These are phyloP conservation scores for Psilocybe sp. DNA, from an alignment of 768 basidiomycete species.

Conservation along the genomic window DNA sequence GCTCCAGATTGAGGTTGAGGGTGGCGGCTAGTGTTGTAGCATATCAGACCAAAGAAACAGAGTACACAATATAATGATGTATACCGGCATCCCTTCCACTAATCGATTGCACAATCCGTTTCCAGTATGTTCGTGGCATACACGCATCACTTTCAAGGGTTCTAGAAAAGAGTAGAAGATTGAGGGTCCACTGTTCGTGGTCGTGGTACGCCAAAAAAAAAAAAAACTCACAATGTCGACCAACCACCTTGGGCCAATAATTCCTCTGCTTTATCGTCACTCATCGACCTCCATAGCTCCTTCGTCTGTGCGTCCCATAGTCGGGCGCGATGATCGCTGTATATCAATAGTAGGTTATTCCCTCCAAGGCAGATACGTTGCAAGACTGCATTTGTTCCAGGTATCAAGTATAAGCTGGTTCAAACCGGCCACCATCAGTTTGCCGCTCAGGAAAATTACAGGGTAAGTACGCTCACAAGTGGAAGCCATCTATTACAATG, in stretches of 20 bases:
- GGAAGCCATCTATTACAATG: constrained; percentile 69
- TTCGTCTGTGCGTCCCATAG: constrained; percentile 83
- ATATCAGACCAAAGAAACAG: background rate
- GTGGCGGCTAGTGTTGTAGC: constrained; percentile 38
- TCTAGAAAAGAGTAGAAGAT: constrained; percentile 12
- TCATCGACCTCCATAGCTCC: constrained; percentile 86
- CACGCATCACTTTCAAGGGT: constrained; percentile 14
- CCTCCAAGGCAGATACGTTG: constrained; percentile 59
- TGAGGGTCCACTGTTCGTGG: background rate
- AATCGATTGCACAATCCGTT: constrained; percentile 15
- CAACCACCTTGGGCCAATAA: constrained; percentile 71
- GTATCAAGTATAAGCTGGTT: constrained; percentile 72
- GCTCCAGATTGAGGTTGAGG: constrained; percentile 48
- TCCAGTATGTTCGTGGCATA: constrained; percentile 24
- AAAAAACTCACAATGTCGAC: constrained; percentile 57
- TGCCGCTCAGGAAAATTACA: background rate
- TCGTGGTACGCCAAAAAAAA: background rate
- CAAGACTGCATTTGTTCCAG: constrained; percentile 73
- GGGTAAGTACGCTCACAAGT: constrained; percentile 56
- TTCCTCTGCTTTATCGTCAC: constrained; percentile 71
- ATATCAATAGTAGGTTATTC: constrained; percentile 72
- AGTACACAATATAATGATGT: background rate
- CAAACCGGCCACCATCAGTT: background rate
- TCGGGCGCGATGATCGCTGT: constrained; percentile 72
- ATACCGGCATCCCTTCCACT: constrained; percentile 21